These are phyloP conservation scores for Termitomyces sp. DNA, from an alignment of 768 basidiomycete genomes.

Conservation along the genomic window DNA sequence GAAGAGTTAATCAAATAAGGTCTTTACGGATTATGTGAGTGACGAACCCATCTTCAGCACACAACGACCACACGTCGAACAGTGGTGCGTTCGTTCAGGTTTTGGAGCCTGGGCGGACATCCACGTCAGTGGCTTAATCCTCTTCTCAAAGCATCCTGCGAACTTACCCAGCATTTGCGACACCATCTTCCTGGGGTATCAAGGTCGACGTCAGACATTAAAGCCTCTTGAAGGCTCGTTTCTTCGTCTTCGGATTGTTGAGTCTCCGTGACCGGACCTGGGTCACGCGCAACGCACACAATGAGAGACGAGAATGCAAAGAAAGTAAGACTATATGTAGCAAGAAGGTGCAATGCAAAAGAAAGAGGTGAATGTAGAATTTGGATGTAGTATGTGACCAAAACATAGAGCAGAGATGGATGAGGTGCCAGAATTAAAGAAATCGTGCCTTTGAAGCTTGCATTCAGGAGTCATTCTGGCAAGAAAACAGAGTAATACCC, in stretches of 20 bases:
- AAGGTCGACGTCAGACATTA: conserved; percentile 51
- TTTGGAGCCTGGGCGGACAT: conserved; percentile 46
- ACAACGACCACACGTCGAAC: conserved; percentile 68
- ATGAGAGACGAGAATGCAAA: conserved; percentile 69
- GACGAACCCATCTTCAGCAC: conserved; percentile 82
- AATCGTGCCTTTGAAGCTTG: conserved; percentile 30
- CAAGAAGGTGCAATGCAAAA: conserved; percentile 51
- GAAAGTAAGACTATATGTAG: conserved; percentile 63
- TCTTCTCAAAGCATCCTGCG: background rate
- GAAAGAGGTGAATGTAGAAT: conserved; percentile 40
- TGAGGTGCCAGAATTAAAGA: conserved; percentile 65
- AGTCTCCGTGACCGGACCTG: conserved; percentile 49
- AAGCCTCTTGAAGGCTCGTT: conserved; percentile 53
- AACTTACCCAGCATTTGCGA: conserved; percentile 62
- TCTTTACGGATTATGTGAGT: background rate
- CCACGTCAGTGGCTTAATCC: background rate
- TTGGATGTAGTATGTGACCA: conserved; percentile 62
- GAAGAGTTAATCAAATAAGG: background rate
- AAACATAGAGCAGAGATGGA: conserved; percentile 64
- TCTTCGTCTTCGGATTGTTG: conserved; percentile 30
- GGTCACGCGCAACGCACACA: conserved; percentile 67
- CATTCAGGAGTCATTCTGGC: background rate
- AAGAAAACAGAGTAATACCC: conserved; percentile 11
- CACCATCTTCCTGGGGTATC: conserved; percentile 65
- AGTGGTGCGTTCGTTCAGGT: conserved; percentile 80